phyloP scores from a whole-genome alignment of 106 monocot species.

The Vanilla planifolia region DNA sequence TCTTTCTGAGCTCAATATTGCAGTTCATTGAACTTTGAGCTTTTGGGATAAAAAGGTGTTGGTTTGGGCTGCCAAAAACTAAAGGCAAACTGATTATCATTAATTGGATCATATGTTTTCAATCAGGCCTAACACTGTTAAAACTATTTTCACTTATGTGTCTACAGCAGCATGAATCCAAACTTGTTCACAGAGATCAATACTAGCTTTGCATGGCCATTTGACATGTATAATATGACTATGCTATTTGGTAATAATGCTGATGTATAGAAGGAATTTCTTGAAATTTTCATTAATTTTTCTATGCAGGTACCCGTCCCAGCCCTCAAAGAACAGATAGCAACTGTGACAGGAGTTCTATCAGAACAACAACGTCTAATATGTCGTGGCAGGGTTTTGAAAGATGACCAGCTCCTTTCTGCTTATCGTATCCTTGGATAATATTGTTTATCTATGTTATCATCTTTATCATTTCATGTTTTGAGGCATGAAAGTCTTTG shows the following conservation, averaged over 20 bases:
- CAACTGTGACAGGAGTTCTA: conserved; percentile 57
- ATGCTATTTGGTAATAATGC: not conserved
- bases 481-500: not conserved
- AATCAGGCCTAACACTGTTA: not conserved
- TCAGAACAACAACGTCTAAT: conserved; percentile 72
- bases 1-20: not conserved
- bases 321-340: conserved; percentile 63
- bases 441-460: not conserved
- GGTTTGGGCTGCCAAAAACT: not conserved
- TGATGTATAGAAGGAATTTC: not conserved
- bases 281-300: not conserved
- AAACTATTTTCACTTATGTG: not conserved
- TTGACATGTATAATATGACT: not conserved
- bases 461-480: not conserved
- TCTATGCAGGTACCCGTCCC: conserved; percentile 48
- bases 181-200: not conserved
- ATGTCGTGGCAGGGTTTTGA: conserved; percentile 66
- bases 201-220: not conserved
- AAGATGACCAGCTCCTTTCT: conserved; percentile 69
- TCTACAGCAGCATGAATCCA: not conserved
- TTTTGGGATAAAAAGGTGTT: not conserved
- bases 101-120: not conserved
- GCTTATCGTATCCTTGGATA: conserved; percentile 58
- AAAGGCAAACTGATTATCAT: not conserved
- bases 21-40: not conserved